Evolutionary conservation across 164 flowering plant genomes (phyloP), one percentile per base, ranked within the genome.

Genomic region (Warburgia ugandensis): DNA sequence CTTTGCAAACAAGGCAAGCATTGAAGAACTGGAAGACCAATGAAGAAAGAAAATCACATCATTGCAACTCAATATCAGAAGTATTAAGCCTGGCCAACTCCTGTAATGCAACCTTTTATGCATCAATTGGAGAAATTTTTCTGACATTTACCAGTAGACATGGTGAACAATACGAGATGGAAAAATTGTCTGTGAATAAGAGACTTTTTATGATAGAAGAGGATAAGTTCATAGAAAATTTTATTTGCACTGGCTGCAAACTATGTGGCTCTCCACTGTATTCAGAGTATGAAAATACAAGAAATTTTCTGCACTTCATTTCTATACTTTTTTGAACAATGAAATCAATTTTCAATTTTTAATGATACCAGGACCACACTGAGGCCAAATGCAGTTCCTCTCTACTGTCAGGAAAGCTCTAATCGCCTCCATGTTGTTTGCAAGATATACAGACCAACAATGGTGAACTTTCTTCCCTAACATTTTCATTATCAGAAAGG

Each of bases 181-280:
- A 79, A 53, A 67, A 65, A 47, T 64, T 81, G 79, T 83, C 83
- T 55, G 55, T 83, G 49, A 79, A 84, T 56, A 69, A 72, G 68
- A 74, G 86, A 60, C 16, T 83, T 38, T 44, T 36, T 47, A 31
- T 33, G 28, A 30, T 7, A 0, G 61, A 40, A 32, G 72, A 71
- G 39, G 27, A 50, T 36, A 36, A 51, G 42, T 37, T 83, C 57
- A 81, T 46, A 4, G 85, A 77, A 46, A 84, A 86, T 78, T 67
- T 86, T 55, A 76, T 81, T 38, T 76, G 84, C 36, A 73, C 62
- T 39, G 91, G 95, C 58, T 86, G 95, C 66, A 75, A 70, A 62
- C 46, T 63, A 21, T 86, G 95, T 60, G 84, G 86, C 28, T 63
- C 64, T 25, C 77, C 84, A 48, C 40, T 76, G 70, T 60, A 60